Evolutionary conservation across 108 stramenopile species (phyloP), one percentile per base, ranked within the genome.

Genomic region (Nitzschia inconspicua): DNA sequence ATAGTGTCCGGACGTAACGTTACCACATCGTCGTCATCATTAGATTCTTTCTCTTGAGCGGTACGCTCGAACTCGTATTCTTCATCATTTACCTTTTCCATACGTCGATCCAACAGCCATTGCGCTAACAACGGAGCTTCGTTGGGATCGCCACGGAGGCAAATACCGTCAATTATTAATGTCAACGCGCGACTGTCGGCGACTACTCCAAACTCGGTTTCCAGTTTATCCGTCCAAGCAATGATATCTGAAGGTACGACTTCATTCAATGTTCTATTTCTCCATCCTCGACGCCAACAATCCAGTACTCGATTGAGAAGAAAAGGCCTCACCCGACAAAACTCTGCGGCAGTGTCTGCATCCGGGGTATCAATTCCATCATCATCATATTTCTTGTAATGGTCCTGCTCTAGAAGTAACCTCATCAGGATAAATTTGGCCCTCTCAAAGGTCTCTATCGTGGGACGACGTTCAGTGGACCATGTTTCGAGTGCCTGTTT

Each of bases 1-100:
- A 76, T 30, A 1, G 74, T 73, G 49, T 83, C 84, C 0, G 83
- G 86, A 51, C 57, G 43, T 53, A 73, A 22, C 3, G 10, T 37
- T 2, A 47, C 6, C 41, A 58, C 47, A 6, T 63, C 60, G 9
- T 63, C 70, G 22, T 55, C 54, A 9, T 39, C 54, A n/a, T n/a
- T n/a, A n/a, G n/a, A 39, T 39, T 39, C 11, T 14, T 14, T 39
- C 14, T 10, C 11, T 39, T 14, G 14, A 10, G 11, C 14, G 11
- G 11, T 39, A 14, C 37, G 37, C 37, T 14, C 37, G 14, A 11
- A 39, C 14, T 39, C 37, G 37, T n/a, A n/a, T n/a, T n/a, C n/a
- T n/a, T n/a, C n/a, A n/a, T n/a, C n/a, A n/a, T 31, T 5, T 25
- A 62, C 62, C 19, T 51, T 24, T 32, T 63, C 57, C 42, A 72